Percentiles rank a stretch among this genome's conserved stretches.
phyloP scores from a whole-genome alignment of 768 basidiomycete genomes.

The Auriscalpium vulgare region DNA sequence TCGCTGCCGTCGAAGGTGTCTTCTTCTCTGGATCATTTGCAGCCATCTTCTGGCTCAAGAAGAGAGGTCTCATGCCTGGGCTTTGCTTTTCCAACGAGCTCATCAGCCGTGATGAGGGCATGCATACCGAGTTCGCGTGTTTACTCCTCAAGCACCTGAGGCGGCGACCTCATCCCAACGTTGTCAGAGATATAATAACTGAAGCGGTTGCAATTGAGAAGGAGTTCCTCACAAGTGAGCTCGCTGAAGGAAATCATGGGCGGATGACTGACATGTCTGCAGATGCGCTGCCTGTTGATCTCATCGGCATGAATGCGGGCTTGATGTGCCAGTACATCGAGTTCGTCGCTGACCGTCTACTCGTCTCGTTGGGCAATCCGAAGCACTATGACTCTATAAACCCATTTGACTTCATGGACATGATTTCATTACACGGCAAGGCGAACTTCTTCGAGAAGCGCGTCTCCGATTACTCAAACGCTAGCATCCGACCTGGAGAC shows the following conservation, averaged over 20 bases:
- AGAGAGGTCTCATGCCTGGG: constrained; percentile 95
- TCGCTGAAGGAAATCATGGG: background rate
- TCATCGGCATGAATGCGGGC: constrained; percentile 87
- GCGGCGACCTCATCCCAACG: constrained; percentile 74
- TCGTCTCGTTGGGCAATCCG: constrained; percentile 75
- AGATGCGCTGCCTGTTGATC: constrained; percentile 78
- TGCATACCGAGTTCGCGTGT: constrained; percentile 96
- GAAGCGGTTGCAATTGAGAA: constrained; percentile 86
- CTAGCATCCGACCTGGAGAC: constrained; percentile 38
- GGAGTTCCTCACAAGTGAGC: constrained; percentile 71
- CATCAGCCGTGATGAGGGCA: constrained; percentile 91
- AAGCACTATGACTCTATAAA: constrained; percentile 73
- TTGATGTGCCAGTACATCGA: constrained; percentile 93
- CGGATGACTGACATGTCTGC: background rate
- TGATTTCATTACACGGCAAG: constrained; percentile 94
- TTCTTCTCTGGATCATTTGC: constrained; percentile 96
- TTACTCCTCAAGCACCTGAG: constrained; percentile 78
- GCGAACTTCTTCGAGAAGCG: constrained; percentile 97
- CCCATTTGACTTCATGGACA: constrained; percentile 92
- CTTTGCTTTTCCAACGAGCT: constrained; percentile 95
- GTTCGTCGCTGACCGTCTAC: constrained; percentile 84
- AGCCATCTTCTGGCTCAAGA: constrained; percentile 95
- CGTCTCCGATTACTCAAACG: constrained; percentile 78
- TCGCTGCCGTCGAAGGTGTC: constrained; percentile 93
- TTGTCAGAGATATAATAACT: constrained; percentile 59